Evolutionary conservation across 768 basidiomycete genomes (phyloP), one percentile per base, ranked within the genome.

Genomic region (Trametes maxima): DNA sequence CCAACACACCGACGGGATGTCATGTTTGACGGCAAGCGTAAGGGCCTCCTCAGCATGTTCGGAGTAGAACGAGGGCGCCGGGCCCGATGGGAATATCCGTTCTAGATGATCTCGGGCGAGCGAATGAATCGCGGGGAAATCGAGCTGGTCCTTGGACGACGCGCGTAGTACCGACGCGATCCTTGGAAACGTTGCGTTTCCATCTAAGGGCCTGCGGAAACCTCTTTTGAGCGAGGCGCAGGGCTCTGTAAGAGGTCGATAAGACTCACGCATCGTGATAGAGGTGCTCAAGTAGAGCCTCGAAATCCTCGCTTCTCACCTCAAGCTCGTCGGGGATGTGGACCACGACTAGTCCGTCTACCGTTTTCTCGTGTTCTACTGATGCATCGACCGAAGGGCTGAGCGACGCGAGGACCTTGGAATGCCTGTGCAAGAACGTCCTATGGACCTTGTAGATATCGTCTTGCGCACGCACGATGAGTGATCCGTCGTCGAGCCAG

Each of bases 401-500:
- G 16, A 70, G 49, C 49, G 67, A 49, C 3, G 66, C 57, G 28
- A 76, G 60, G 33, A 65, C 59, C 12, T 60, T 74, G 1, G 86
- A 87, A 59, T 86, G 84, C 13, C 83, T 78, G 39, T 75, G 70
- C 4, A 90, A 70, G 7, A 89, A 69, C 3, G 78, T 75, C 37
- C 72, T 72, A 67, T 89, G 87, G 36, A 90, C 74, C 67, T 79
- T 86, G 78, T 85, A 91, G 22, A 77, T 66, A 24, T 78, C 69
- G 21, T 76, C 69, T 60, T 77, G 70, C 37, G 81, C 74, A 60
- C 74, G 75, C 37, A 90, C 68, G 33, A 86, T 71, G 13, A 88
- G 69, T 19, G 83, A 83, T 60, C 85, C 89, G 67, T 90, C 88
- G 36, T 85, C 77, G 64, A 89, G 84, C 87, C 87, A 90, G 69